Evolutionary conservation across 495 filamentous ascomycete species (phyloP).

Genomic region (Immersiella caudata): DNA sequence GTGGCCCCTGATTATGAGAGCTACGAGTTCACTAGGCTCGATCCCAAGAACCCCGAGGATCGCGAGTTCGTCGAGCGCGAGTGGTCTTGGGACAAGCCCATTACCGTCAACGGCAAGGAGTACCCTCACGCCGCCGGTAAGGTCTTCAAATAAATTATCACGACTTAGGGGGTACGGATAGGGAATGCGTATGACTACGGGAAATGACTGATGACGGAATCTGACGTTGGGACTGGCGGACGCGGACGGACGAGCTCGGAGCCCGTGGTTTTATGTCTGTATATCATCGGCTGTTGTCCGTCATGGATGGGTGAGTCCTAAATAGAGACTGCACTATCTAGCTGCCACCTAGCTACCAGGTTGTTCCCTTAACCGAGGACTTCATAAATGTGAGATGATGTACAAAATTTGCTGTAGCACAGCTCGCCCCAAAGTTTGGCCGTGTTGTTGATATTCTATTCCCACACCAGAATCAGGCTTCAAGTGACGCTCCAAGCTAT

Average conservation of each 20-base stretch:
- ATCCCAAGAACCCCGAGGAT: slow-evolving; percentile 80
- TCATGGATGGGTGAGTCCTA: slow-evolving; percentile 31
- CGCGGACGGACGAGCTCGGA: slow-evolving; percentile 27
- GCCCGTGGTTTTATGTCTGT: slow-evolving; percentile 33
- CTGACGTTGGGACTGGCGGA: slow-evolving; percentile 30
- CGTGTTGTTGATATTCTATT: background rate
- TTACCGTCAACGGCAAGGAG: slow-evolving; percentile 77
- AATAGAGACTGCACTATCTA: slow-evolving; percentile 26
- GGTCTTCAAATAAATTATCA: slow-evolving; percentile 88
- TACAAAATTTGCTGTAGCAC: background rate
- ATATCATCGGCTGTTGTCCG: slow-evolving; percentile 29
- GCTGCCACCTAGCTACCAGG: background rate
- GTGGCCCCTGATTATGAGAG: slow-evolving; percentile 97
- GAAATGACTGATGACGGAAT: slow-evolving; percentile 42
- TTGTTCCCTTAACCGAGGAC: background rate
- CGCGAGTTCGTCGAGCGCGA: slow-evolving; percentile 79
- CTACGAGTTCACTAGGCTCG: slow-evolving; percentile 94
- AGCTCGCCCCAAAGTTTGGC: background rate
- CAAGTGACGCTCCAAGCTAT: no score
- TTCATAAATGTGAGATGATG: slow-evolving; percentile 12
- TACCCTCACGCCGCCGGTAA: slow-evolving; percentile 75
- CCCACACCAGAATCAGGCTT: no score
- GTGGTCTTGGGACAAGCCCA: slow-evolving; percentile 85
- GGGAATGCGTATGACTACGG: slow-evolving; percentile 35
- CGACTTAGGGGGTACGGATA: slow-evolving; percentile 11